Evolutionary conservation across 768 basidiomycete species (phyloP).

Genomic region (Tulasnella sp.): DNA sequence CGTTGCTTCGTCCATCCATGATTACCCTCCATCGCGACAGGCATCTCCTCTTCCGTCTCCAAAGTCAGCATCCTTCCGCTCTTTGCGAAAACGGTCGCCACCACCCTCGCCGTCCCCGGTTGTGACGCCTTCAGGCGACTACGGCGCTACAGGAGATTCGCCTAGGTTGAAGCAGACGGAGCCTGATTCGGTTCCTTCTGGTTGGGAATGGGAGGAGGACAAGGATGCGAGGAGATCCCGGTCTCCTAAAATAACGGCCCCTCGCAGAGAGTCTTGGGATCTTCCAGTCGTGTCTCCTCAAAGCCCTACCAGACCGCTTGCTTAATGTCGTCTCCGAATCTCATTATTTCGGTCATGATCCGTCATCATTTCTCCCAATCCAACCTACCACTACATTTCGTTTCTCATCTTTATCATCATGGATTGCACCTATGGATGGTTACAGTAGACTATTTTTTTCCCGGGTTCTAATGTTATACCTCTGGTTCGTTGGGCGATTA

Average conservation of each 20-base stretch:
- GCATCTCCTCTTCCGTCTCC: constrained; percentile 16
- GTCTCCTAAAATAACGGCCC: not conserved
- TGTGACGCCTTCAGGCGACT: constrained; percentile 17
- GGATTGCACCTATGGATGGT: not conserved
- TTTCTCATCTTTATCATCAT: not conserved
- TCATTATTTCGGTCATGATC: not conserved
- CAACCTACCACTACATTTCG: not conserved
- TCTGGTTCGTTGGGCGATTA: not conserved
- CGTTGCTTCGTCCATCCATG: not conserved
- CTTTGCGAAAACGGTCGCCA: constrained; percentile 29
- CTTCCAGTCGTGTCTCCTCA: constrained; percentile 15
- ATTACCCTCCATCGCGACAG: constrained; percentile 21
- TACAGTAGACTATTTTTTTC: not conserved
- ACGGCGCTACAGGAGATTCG: constrained; percentile 20
- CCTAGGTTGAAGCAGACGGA: constrained; percentile 14
- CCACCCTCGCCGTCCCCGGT: constrained; percentile 31
- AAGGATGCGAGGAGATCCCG: not conserved
- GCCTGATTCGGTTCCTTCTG: not conserved
- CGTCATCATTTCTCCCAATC: not conserved
- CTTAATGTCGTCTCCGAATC: not conserved
- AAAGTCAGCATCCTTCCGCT: not conserved
- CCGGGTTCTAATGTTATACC: not conserved
- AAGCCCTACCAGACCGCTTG: not conserved
- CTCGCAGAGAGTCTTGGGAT: constrained; percentile 18
- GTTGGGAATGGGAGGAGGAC: constrained; percentile 26